A percentile compares a stretch with the other conserved stretches of the same genome.
phyloP scores from a whole-genome alignment of 75 land plant species.

The Adiantum capillusveneris region DNA sequence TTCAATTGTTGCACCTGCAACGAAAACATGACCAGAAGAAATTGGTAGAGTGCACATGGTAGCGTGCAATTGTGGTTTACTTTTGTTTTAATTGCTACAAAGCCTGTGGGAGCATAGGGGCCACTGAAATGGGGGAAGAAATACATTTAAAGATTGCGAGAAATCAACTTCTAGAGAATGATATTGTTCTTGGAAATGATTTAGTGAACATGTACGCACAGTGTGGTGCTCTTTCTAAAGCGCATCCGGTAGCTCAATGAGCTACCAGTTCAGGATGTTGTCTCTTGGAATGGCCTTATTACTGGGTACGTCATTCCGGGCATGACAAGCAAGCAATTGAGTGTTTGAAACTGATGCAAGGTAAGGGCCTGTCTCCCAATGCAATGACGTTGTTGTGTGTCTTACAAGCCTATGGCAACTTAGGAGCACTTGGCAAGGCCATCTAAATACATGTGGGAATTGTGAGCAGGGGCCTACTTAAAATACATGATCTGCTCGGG shows the following conservation, averaged over 20 bases:
- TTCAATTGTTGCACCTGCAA: too few species aligned
- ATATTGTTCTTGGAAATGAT: slow-evolving; percentile 13
- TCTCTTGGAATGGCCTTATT: slow-evolving; percentile 13
- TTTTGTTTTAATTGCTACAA: too few species aligned
- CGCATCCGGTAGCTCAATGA: slow-evolving; percentile 3
- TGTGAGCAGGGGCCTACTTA: slow-evolving; percentile 20
- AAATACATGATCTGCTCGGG: slow-evolving; percentile 10
- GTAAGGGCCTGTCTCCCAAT: not conserved
- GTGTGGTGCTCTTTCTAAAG: slow-evolving; percentile 8
- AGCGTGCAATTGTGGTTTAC: too few species aligned
- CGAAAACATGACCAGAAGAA: too few species aligned
- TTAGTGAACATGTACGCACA: slow-evolving; percentile 15
- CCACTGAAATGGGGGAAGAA: too few species aligned
- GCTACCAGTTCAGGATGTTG: not conserved
- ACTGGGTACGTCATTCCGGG: slow-evolving; percentile 8
- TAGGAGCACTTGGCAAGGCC: slow-evolving; percentile 43
- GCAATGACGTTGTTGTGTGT: not conserved
- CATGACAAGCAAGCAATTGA: slow-evolving; percentile 10
- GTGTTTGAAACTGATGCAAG: not conserved
- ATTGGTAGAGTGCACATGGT: too few species aligned
- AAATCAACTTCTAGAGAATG: too few species aligned
- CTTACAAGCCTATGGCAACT: slow-evolving; percentile 18
- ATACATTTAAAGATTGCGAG: too few species aligned
- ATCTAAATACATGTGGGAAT: slow-evolving; percentile 39
- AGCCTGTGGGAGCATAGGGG: too few species aligned